These are phyloP conservation scores for Vigna trinervia DNA, from an alignment of 306 rosid species.

Conservation along the genomic window DNA sequence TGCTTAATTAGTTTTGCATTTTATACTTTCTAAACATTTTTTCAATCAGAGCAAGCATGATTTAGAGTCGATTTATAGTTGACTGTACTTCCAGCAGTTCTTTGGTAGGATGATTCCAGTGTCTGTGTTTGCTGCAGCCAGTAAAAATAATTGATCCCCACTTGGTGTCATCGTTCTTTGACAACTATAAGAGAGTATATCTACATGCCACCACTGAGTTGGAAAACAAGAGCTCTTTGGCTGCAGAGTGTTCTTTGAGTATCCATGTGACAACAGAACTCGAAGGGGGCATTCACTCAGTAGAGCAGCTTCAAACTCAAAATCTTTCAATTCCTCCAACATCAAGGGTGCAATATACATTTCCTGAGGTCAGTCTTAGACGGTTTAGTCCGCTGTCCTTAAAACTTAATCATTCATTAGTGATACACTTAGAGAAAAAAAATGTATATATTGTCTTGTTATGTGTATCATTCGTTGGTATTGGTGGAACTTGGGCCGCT, in stretches of 20 bases:
- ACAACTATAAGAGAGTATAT: conserved; percentile 81
- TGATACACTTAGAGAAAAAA: neutral
- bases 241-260: conserved; percentile 81
- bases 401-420: conserved; percentile 15
- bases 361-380: conserved; percentile 73
- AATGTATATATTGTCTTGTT: neutral
- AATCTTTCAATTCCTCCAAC: conserved; percentile 74
- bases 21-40: conserved; percentile 13
- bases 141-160: conserved; percentile 92
- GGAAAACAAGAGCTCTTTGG: conserved; percentile 70
- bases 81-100: conserved; percentile 39
- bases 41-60: conserved; percentile 9
- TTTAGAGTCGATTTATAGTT: conserved; percentile 29
- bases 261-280: conserved; percentile 82
- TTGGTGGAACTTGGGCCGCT: neutral
- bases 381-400: neutral
- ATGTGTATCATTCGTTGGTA: conserved; percentile 5
- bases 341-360: conserved; percentile 73
- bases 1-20: conserved; percentile 32
- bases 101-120: conserved; percentile 40
- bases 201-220: conserved; percentile 79
- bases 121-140: conserved; percentile 77
- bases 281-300: conserved; percentile 66
- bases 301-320: conserved; percentile 82
- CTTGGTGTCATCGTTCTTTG: conserved; percentile 87